Base-by-base conservation (phyloP, 116 monocot genomes). In the Iris pallida region DNA sequence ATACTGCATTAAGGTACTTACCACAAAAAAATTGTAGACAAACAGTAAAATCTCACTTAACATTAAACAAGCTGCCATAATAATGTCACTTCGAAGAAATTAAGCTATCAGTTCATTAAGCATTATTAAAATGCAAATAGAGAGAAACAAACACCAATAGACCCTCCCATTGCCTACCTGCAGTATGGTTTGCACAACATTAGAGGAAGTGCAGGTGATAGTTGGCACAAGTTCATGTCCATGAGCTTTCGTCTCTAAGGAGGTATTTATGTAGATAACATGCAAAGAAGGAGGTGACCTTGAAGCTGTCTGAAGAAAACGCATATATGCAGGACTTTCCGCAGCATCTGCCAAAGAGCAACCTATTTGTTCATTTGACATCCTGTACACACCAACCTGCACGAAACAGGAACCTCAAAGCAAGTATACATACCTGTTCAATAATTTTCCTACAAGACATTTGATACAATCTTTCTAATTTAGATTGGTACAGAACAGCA, bases 311-410 rank as follows among this genome's bases (percentile, higher is more conserved):
- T 80, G 68, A n/a, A 97, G 80, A 74, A 86, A 97, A 66, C 81
- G 71, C 71, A 76, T 72, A 61, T 97, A 92, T 57, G 73, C 30
- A 46, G 81, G 82, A 81, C 85, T 82, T 68, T 77, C 79, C 42
- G 97, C 97, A 43, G 90, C 94, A 68, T 87, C 89, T 77, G 97
- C 97, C 66, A 97, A 80, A 69, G 92, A 92, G 74, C 97, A 97
- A 52, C 97, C 97, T 69, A 97, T 97, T 66, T 69, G 81, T 64
- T 89, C 92, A 74, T 74, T 81, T 73, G 97, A 90, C 97, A 97
- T 97, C 73, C 97, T 85, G 72, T 92, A 97, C 4, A 97, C 92
- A 67, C 76, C 82, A 71, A 97, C 92, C 97, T 97, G 71, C 58
- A 68, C 43, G 30, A 82, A 56, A 57, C 16, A 65, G 8, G 19